Evolutionary conservation across 2,329 filamentous ascomycete species (phyloP), one percentile per base, ranked within the genome.

Genomic region (Colletotrichum falcatum): DNA sequence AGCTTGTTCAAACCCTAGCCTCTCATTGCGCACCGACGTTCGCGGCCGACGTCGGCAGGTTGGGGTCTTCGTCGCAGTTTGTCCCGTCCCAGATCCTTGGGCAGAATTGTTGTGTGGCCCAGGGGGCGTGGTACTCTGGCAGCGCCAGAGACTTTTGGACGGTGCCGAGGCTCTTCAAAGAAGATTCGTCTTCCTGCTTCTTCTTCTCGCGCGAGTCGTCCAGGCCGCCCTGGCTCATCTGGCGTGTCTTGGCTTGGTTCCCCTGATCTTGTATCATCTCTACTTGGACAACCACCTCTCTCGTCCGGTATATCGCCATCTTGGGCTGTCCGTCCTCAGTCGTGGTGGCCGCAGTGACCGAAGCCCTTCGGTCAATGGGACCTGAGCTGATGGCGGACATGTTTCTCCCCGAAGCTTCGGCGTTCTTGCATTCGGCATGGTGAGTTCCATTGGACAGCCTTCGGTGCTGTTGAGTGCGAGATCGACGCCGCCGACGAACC

Each of bases 11-110:
- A 16, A n/a, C 44, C 56, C 53, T 58, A 5, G 49, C 33, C 54
- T 62, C 37, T 64, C 63, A 46, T 26, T 54, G 54, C 23, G 59
- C 58, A 11, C 58, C 64, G 20, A 63, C 58, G 23, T 71, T 71
- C 28, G 68, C 64, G 12, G 62, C 53, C 14, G 64, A 63, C 1
- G 64, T 30, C 26, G 68, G 68, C 37, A 71, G 35, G 20, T 59
- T 35, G n/a, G 58, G 68, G 44, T 68, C 58, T 53, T 71, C 63
- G 44, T 71, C 68, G 44, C 58, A 71, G 14, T 63, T 68, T 58
- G 68, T 71, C 35, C 68, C 68, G 37, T 71, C 68, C 68, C 68
- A 71, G 1, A 71, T 71, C 49, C 60, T 54, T 8, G 68, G 67
- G 53, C 68, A 67, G 65, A 71, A 71, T 20, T 59, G 46, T 30